phyloP scores from a whole-genome alignment of 805 yeast species.

The Candida wancherniae region DNA sequence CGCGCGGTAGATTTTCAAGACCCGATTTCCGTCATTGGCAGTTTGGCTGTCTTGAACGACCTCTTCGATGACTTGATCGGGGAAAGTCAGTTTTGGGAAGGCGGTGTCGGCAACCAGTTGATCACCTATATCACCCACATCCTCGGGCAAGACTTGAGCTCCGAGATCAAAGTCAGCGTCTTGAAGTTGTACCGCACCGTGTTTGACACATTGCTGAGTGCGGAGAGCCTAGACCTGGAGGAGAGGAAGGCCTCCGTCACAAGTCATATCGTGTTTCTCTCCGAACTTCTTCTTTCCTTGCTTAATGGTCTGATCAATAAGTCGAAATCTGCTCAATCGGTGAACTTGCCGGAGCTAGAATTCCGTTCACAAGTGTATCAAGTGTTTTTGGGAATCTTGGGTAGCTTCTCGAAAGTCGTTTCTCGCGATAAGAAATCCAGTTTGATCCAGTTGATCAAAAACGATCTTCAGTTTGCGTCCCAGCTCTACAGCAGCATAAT shows the following conservation, averaged over 20 bases:
- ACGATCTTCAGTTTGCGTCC: constrained; percentile 22
- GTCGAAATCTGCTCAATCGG: constrained; percentile 1
- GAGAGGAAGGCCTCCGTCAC: constrained; percentile 34
- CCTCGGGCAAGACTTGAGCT: constrained; percentile 21
- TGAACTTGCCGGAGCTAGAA: constrained; percentile 15
- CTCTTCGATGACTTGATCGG: constrained; percentile 81
- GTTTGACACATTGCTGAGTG: constrained; percentile 47
- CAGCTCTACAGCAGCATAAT: constrained; percentile 11
- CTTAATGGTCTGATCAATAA: constrained; percentile 3
- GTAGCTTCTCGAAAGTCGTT: constrained; percentile 25
- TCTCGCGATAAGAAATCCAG: constrained; percentile 13
- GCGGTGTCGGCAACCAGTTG: constrained; percentile 57
- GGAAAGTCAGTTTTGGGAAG: constrained; percentile 81
- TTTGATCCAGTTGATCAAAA: constrained; percentile 14
- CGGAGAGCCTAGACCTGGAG: constrained; percentile 39
- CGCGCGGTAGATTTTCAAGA: constrained; percentile 29
- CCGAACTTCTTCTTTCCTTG: constrained; percentile 6
- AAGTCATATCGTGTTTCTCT: constrained; percentile 18
- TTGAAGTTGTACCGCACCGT: constrained; percentile 51
- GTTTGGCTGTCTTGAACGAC: constrained; percentile 61
- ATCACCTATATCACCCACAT: constrained; percentile 46
- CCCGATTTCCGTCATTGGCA: constrained; percentile 43
- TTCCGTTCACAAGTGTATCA: constrained; percentile 27
- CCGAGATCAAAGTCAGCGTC: constrained; percentile 44
- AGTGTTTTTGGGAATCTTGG: constrained; percentile 22